Conservation (phyloP, 106 monocot genomes). For the Dendrobium huoshanense region DNA sequence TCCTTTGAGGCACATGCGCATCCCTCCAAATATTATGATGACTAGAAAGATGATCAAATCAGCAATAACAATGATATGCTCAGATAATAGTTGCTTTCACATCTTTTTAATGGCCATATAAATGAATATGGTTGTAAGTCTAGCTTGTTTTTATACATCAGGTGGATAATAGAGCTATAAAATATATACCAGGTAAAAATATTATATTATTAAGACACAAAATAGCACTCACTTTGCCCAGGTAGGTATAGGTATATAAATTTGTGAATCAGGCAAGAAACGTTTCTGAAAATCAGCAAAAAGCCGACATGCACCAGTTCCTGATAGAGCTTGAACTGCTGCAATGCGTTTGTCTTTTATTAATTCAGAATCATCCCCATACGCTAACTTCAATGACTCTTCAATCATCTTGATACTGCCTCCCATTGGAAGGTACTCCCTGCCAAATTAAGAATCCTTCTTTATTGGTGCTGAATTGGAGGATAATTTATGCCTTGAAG, state of each 20-base stretch:
- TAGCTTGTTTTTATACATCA: background rate
- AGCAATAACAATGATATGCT: background rate
- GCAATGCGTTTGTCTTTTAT: slow-evolving; percentile 86
- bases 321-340: slow-evolving; percentile 86
- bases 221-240: slow-evolving; percentile 78
- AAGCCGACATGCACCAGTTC: slow-evolving; percentile 92
- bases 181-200: background rate
- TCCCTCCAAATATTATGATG: slow-evolving; percentile 99
- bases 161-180: background rate
- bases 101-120: background rate
- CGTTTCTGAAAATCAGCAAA: slow-evolving; percentile 97
- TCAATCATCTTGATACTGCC: slow-evolving; percentile 84
- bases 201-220: background rate
- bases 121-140: background rate
- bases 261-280: slow-evolving; percentile 83
- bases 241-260: slow-evolving; percentile 94
- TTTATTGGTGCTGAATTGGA: background rate
- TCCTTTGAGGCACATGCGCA: slow-evolving; percentile 90
- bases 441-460: slow-evolving; percentile 14
- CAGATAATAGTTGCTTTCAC: background rate
- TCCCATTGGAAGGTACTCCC: slow-evolving; percentile 99
- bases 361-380: slow-evolving; percentile 85
- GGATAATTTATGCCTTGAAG: background rate
- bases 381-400: slow-evolving; percentile 89
- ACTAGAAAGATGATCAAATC: slow-evolving; percentile 27